Evolutionary conservation across 805 yeast genomes (phyloP).

Genomic region (Saccharomycopsis sp.): DNA sequence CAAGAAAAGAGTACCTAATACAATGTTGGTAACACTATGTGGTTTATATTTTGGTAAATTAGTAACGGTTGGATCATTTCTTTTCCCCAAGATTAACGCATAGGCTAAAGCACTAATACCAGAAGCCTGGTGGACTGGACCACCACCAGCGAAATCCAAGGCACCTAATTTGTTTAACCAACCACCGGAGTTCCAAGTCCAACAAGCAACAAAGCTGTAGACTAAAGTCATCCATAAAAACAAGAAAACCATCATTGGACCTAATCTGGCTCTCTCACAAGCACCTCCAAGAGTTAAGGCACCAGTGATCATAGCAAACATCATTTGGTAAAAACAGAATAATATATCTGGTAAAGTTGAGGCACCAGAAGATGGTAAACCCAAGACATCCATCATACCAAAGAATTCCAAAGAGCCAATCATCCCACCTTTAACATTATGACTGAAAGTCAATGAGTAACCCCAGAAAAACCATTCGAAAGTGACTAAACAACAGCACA

Average conservation of each 20-base stretch:
- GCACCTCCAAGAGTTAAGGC: slow-evolving; percentile 96
- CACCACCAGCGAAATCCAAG: slow-evolving; percentile 97
- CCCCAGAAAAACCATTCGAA: slow-evolving; percentile 99
- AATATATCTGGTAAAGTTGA: slow-evolving; percentile 79
- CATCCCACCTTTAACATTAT: slow-evolving; percentile 53
- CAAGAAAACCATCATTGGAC: slow-evolving; percentile 93
- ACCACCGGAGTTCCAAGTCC: slow-evolving; percentile 96
- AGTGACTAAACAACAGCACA: slow-evolving; percentile 73
- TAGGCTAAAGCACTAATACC: slow-evolving; percentile 95
- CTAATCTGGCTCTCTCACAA: slow-evolving; percentile 91
- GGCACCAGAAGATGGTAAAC: slow-evolving; percentile 62
- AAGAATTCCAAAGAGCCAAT: slow-evolving; percentile 80
- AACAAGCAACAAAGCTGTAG: slow-evolving; percentile 91
- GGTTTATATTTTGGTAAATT: slow-evolving; percentile 88
- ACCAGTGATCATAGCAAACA: slow-evolving; percentile 93
- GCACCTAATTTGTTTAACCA: slow-evolving; percentile 84
- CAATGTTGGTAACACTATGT: slow-evolving; percentile 85
- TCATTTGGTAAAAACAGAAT: slow-evolving; percentile 88
- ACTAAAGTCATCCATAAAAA: slow-evolving; percentile 94
- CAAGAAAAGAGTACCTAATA: slow-evolving; percentile 85
- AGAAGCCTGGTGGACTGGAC: slow-evolving; percentile 92
- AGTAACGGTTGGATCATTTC: slow-evolving; percentile 70
- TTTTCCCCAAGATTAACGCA: slow-evolving; percentile 85
- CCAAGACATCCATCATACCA: slow-evolving; percentile 73
- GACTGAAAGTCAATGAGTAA: slow-evolving; percentile 80